Percentiles rank a stretch among this genome's conserved stretches.
These are phyloP conservation scores for Neopestalotiopsis sp. DNA, from an alignment of 2,329 filamentous ascomycete species.

Conservation along the genomic window DNA sequence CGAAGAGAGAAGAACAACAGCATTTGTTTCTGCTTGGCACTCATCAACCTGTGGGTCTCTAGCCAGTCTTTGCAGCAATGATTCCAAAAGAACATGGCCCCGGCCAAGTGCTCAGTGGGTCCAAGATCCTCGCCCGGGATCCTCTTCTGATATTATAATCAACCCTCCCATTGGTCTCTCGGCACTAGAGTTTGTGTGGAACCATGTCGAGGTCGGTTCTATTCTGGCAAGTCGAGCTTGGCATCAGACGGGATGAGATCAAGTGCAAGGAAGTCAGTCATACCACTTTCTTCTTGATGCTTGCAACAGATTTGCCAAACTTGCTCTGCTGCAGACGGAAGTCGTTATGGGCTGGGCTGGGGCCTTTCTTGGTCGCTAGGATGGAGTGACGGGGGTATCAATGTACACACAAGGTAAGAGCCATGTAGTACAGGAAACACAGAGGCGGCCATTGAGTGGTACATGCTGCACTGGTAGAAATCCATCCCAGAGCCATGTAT, in stretches of 20 bases:
- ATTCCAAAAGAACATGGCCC: constrained; percentile 10
- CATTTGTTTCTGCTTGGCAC: background rate
- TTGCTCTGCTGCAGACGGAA: background rate
- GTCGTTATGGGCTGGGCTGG: background rate
- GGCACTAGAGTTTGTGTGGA: constrained; percentile 7
- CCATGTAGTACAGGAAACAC: background rate
- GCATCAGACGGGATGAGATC: constrained; percentile 1
- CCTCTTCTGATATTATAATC: constrained; percentile 10
- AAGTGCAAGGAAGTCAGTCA: constrained; percentile 7
- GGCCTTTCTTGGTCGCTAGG: background rate
- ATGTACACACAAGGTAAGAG: background rate
- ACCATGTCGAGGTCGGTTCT: background rate
- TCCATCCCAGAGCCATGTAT: background rate
- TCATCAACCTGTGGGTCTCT: background rate
- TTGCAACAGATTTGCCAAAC: background rate
- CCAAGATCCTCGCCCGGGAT: constrained; percentile 5
- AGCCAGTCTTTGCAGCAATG: constrained; percentile 7
- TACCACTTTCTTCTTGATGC: constrained; percentile 7
- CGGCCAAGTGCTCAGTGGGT: background rate
- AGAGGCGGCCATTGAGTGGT: background rate
- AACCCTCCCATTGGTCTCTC: constrained; percentile 6
- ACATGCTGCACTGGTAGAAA: background rate
- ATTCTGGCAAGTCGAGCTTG: constrained; percentile 1
- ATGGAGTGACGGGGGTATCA: background rate
- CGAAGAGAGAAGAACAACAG: background rate